These are phyloP conservation scores for Lecanicillium sp. DNA, from an alignment of 2,329 filamentous ascomycete species.

Conservation along the genomic window DNA sequence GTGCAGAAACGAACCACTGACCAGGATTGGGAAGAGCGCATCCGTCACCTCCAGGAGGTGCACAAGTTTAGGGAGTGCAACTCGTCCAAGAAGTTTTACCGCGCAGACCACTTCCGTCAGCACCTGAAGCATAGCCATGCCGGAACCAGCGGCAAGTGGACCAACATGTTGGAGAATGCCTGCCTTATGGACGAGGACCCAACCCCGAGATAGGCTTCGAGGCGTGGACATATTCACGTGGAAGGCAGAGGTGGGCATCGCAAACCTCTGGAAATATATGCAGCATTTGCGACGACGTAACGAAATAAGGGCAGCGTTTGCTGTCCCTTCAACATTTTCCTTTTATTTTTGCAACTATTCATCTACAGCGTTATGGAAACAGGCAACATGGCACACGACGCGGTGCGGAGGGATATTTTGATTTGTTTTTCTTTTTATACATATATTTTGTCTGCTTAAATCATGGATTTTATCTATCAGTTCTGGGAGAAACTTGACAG, in stretches of 20 bases:
- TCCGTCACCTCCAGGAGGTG: conserved; percentile 78
- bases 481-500: too few species aligned
- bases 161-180: conserved; percentile 92
- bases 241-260: too few species aligned
- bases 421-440: too few species aligned
- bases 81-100: conserved; percentile 94
- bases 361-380: too few species aligned
- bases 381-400: too few species aligned
- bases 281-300: neutral
- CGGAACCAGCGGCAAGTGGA: conserved; percentile 96
- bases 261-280: too few species aligned
- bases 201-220: conserved; percentile 23
- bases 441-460: too few species aligned
- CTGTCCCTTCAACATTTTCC: too few species aligned
- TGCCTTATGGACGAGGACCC: conserved; percentile 89
- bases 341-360: too few species aligned
- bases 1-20: conserved; percentile 52
- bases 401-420: too few species aligned
- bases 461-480: too few species aligned
- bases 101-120: conserved; percentile 95
- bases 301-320: too few species aligned
- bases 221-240: neutral
- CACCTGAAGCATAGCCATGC: conserved; percentile 97
- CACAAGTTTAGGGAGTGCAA: conserved; percentile 99
- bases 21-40: conserved; percentile 79